phyloP scores from a whole-genome alignment of 2,329 filamentous ascomycete species.

The Lecanicillium sp. region DNA sequence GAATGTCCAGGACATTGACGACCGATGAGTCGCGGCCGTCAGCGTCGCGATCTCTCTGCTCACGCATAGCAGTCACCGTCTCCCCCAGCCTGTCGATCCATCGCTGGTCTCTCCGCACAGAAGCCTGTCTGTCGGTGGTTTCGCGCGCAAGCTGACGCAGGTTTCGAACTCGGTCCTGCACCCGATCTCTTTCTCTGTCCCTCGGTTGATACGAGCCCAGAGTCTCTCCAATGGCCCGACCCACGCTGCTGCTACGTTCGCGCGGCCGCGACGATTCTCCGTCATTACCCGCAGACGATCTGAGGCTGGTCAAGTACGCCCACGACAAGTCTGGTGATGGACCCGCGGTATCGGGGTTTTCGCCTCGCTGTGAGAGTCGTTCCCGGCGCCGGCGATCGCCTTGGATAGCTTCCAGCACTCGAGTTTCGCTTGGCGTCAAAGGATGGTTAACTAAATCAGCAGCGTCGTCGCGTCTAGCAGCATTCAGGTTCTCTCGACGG shows the following conservation, averaged over 20 bases:
- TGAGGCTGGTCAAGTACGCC: conserved; percentile 13
- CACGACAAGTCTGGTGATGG: conserved; percentile 13
- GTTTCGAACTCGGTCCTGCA: conserved; percentile 24
- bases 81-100: conserved; percentile 27
- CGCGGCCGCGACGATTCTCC: conserved; percentile 19
- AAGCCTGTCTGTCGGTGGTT: conserved; percentile 11
- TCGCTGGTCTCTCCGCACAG: conserved; percentile 21
- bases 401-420: conserved; percentile 49
- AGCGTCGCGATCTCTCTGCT: conserved; percentile 26
- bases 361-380: conserved; percentile 22
- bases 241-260: conserved; percentile 28
- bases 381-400: conserved; percentile 45
- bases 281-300: conserved; percentile 13
- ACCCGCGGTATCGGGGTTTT: conserved; percentile 14
- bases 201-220: conserved; percentile 28
- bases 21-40: conserved; percentile 16
- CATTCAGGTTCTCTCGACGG: not conserved
- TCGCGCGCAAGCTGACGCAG: conserved; percentile 25
- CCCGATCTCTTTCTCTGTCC: conserved; percentile 26
- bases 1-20: conserved; percentile 28
- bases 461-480: conserved; percentile 19
- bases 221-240: conserved; percentile 31
- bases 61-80: conserved; percentile 26
- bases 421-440: conserved; percentile 45
- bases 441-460: conserved; percentile 41